Base-by-base conservation (phyloP, 208 protist genomes). In the Trypanosoma theileri region DNA sequence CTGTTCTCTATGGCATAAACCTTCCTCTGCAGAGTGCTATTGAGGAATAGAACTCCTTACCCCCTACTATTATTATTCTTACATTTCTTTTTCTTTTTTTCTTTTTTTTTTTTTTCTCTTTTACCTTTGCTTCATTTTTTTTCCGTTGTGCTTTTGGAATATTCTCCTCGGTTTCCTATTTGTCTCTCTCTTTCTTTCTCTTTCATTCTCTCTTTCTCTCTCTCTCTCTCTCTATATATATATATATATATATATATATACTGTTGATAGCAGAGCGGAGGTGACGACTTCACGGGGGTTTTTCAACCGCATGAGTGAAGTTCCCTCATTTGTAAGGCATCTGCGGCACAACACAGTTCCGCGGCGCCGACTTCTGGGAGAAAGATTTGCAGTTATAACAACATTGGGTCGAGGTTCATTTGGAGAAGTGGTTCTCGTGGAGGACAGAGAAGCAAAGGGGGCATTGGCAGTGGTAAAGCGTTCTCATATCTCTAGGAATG, bases 1-100 rank as follows among this genome's bases (percentile, higher is more conserved):
- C 82, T 2, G 80, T 93, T 0, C 59, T 88, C 10, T 93, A 86
- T 65, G 87, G 87, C 11, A 51, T 83, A 19, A 85, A 89, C 64
- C 61, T 77, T 48, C 26, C 66, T 9, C 26, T 72, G 24, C 16
- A 57, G 14, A 52, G 48, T 9, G 13, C 4, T 65, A 61, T 13
- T 11, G 42, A 17, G 10, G 16, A 59, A 48, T 50, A 57, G 48
- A 28, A 40, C 19, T 22, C 19, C 22, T 56, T 56, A 14, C 12
- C 4, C n/a, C 12, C 12, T 56, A 31, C 22, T 24, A 3, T 22
- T 56, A 35, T 56, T 56, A 31, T 56, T 56, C 12, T 56, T 56
- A 35, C 22, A 19, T 21, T 55, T 55, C 6, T 55, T 55, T 21
- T 55, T 55, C 7, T 55, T 24, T 21, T 24, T 55, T 21, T 55